Evolutionary conservation across 2,329 filamentous ascomycete species (phyloP), one percentile per base, ranked within the genome.

Genomic region (Phyllosticta ampelicida): DNA sequence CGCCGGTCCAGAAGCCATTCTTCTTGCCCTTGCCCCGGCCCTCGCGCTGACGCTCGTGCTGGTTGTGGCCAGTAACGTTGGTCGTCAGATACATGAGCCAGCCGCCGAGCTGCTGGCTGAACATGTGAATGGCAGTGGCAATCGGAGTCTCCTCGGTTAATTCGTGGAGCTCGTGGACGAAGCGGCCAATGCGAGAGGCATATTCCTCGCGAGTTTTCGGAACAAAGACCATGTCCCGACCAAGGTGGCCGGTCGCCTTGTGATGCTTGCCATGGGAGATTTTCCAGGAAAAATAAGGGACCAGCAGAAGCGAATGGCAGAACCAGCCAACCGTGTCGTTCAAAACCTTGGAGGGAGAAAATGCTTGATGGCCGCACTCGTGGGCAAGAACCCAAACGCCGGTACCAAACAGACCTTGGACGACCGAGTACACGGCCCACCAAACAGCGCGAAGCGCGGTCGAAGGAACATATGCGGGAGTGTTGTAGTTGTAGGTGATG

Each of bases 241-340:
- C 90, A 77, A 99, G 86, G 80, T 99, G 84, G 67, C 91, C 94
- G 48, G 94, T 99, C 63, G 91, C 90, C 83, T 97, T 97, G 87
- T 99, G 94, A 80, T 99, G 94, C 84, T 96, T 96, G 79, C 90
- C 88, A 78, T 99, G 94, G 65, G 90, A 96, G 76, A 97, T 91
- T 79, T 99, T 95, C 94, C 94, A 99, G 71, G 90, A 95, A 79
- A 96, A 99, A 79, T 97, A 99, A 20, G 94, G 94, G 53, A 99
- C 92, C 59, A 96, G 80, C 48, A 96, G 84, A 51, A 84, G 74
- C 44, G 91, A 96, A 78, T 97, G 92, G 66, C 89, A 83, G 71
- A 96, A 74, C 89, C 89, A 96, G 68, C 92, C 92, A 60, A 94
- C 90, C 23, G 88, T 83, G 75, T 97, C 90, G 78, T 97, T 97